Evolutionary conservation across 768 basidiomycete species (phyloP).

Genomic region (Heimioporus sp.): DNA sequence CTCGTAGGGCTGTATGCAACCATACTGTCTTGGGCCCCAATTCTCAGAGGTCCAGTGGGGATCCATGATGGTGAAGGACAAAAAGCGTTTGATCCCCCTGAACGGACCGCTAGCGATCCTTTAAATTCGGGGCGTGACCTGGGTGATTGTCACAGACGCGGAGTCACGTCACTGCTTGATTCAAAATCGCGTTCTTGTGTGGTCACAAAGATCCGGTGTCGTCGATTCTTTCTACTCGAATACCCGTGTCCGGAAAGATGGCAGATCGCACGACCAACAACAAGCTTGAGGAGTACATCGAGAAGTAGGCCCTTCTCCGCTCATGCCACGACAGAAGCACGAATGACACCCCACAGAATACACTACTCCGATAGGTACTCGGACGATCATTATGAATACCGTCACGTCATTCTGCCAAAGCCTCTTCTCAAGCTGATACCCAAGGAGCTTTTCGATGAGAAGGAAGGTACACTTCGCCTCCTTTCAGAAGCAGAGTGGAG

Average conservation of each 20-base stretch:
- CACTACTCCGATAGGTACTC: constrained; percentile 91
- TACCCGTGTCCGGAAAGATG: constrained; percentile 15
- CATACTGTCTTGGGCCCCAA: background rate
- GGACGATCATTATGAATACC: constrained; percentile 92
- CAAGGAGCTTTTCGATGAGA: constrained; percentile 76
- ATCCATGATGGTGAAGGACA: constrained; percentile 15
- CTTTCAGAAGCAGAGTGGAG: constrained; percentile 91
- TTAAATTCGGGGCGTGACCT: constrained; percentile 3
- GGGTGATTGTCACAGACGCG: constrained; percentile 24
- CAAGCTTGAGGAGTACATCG: constrained; percentile 74
- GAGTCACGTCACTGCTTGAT: constrained; percentile 17
- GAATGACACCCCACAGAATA: constrained; percentile 49
- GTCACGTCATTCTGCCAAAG: constrained; percentile 96
- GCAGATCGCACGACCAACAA: constrained; percentile 39
- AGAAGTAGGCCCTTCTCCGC: constrained; percentile 52
- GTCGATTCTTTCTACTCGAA: constrained; percentile 2
- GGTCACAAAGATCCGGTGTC: background rate
- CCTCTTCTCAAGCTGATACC: constrained; percentile 92
- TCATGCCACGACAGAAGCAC: constrained; percentile 14
- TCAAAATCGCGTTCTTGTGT: constrained; percentile 5
- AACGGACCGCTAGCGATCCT: background rate
- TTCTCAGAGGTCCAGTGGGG: background rate
- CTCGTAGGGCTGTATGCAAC: background rate
- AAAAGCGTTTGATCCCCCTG: constrained; percentile 5
- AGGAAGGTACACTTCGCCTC: constrained; percentile 77